Base-by-base conservation (phyloP, 352 stramenopile genomes). In the Paralagenidium karlingii region DNA sequence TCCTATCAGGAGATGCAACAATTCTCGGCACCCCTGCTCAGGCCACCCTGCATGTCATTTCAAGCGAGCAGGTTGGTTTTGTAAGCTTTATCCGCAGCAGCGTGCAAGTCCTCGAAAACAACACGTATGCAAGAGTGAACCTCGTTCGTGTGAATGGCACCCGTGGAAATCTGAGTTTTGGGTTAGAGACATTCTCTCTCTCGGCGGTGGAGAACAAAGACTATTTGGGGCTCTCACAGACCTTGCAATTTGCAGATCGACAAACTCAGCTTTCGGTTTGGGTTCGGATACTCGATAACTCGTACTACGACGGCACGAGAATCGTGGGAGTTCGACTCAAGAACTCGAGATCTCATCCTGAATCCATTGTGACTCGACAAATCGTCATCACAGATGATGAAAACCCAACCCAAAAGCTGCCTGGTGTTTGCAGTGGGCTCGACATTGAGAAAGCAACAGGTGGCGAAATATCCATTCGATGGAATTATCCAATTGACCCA, bases 81-180 rank as follows among this genome's bases (percentile, higher is more conserved):
- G 38, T 48, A 3, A 46, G 53, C 1, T 83, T 81, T 42, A 31
- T 44, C n/a, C 22, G 32, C 1, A 54, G 38, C 9, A 19, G 40
- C 8, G 50, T 38, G 15, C 13, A 54, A 0, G 52, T 77, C 8
- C 13, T 51, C 0, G 69, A 81, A 27, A 64, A 68, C 24, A 19
- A 43, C 2, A 43, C 45, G 8, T 73, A 55, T 28, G 63, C 51
- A 8, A 56, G 55, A 28, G 27, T 83, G 9, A 41, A 67, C 8
- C 12, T 83, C n/a, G 46, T 65, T 18, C 66, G 66, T 2, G 13
- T 81, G 0, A 79, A 81, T 31, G 69, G 69, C 0, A 65, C 59
- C 0, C 58, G 41, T 16, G 69, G 67, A 15, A 34, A 16, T 0
- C 34, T 81, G 2, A n/a, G 7, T 1, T 60, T 78, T 15, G 34